Evolutionary conservation across 805 yeast genomes (phyloP), one percentile per base, ranked within the genome.

Genomic region (Hanseniaspora guilliermondii): DNA sequence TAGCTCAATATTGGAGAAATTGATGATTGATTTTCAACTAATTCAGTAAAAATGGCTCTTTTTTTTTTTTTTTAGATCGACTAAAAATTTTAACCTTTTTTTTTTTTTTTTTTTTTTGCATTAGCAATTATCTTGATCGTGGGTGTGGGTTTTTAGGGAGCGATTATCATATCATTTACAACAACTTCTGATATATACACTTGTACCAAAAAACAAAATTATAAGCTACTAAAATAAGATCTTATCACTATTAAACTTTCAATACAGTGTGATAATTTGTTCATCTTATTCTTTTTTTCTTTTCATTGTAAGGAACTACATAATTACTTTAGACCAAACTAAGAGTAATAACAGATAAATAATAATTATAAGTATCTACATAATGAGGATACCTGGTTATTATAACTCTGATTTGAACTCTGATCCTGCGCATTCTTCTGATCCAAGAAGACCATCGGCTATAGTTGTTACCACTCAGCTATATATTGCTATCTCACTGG

Each of bases 1-100:
- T 93, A 65, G 97, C 99, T 0, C 99, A 93, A 65, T 93, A 93
- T 65, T 94, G 98, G 98, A 73, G 98, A 57, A 88, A 97, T 0
- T 91, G 58, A 60, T 33, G 8, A 11, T 22, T 9, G 22, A 9
- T 19, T 37, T 7, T 37, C 16, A 4, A 25, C 30, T 24, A 11
- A 8, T 11, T 30, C 14, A 11, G 12, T 30, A 2, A 27, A 8
- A 27, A 9, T 30, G 33, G 14, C 14, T 30, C 25, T 3, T 22
- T 19, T 19, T 19, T 46, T 19, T 46, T 44, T 24, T 21, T n/a
- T n/a, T 24, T 30, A 42, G 21, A 37, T 19, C 21, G 12, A 38
- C 12, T 21, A 16, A 19, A n/a, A n/a, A 19, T 5, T 8, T 17
- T 17, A 37, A 19, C 21, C 22, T 17, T 39, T 39, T 39, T 39